Evolutionary conservation across 108 stramenopile species (phyloP).

Genomic region (Cylindrotheca closterium): DNA sequence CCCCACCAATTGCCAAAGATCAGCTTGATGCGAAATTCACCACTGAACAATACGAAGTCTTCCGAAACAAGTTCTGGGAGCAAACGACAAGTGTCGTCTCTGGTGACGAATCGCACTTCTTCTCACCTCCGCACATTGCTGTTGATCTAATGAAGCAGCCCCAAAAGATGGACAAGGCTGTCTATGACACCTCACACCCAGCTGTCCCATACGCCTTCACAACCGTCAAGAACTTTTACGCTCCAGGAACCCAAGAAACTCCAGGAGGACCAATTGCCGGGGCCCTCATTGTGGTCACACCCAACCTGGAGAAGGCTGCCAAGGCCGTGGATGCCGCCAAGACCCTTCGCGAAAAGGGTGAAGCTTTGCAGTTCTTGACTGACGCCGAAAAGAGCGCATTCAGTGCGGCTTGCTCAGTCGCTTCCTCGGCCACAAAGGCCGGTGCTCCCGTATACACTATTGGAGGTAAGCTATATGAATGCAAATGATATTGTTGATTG

Average conservation of each 20-base stretch:
- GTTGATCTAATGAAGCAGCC: slow-evolving; percentile 48
- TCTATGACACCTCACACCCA: slow-evolving; percentile 12
- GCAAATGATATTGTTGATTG: no score
- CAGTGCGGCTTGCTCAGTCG: slow-evolving; percentile 64
- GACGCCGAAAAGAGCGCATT: slow-evolving; percentile 59
- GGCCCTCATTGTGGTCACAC: slow-evolving; percentile 77
- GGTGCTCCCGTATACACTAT: slow-evolving; percentile 71
- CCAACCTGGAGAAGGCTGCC: slow-evolving; percentile 59
- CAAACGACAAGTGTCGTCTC: slow-evolving; percentile 79
- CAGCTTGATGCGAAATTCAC: slow-evolving; percentile 65
- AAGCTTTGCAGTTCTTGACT: slow-evolving; percentile 76
- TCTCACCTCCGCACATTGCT: slow-evolving; percentile 72
- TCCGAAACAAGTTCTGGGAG: slow-evolving; percentile 76
- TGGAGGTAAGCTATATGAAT: slow-evolving; percentile 47
- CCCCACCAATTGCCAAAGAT: slow-evolving; percentile 61
- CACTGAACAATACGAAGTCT: slow-evolving; percentile 75
- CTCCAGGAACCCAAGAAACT: slow-evolving; percentile 30
- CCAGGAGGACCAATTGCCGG: slow-evolving; percentile 77
- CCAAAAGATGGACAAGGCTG: slow-evolving; percentile 31
- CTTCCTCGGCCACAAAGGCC: slow-evolving; percentile 51
- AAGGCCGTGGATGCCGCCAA: slow-evolving; percentile 57
- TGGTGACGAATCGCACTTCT: slow-evolving; percentile 66
- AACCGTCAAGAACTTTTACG: slow-evolving; percentile 29
- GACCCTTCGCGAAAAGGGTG: slow-evolving; percentile 70
- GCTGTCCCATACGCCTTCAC: slow-evolving; percentile 47